Evolutionary conservation across 2,329 filamentous ascomycete genomes (phyloP).

Genomic region (Cryoendolithus antarcticus): DNA sequence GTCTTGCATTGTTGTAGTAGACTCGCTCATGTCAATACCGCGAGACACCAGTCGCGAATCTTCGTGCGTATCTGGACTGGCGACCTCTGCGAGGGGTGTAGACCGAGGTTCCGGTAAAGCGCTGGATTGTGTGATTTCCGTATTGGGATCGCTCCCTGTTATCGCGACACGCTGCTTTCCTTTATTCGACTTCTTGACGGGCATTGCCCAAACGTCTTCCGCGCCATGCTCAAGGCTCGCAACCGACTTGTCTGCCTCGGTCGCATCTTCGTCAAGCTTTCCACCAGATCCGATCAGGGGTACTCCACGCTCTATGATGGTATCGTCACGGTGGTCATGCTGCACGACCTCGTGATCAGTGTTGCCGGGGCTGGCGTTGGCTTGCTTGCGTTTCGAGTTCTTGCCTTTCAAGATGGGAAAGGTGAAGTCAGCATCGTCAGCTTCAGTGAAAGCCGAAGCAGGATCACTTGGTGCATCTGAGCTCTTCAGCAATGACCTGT

Average conservation of each 20-base stretch:
- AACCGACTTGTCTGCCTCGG: too few relatives aligned
- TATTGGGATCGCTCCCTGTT: not conserved
- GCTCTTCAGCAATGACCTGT: slow-evolving; percentile 25
- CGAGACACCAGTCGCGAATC: too few relatives aligned
- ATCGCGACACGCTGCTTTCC: too few relatives aligned
- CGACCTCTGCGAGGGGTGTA: too few relatives aligned
- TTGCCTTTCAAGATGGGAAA: slow-evolving; percentile 29
- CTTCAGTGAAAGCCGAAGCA: slow-evolving; percentile 8
- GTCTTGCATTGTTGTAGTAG: too few relatives aligned
- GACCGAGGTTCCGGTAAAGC: too few relatives aligned
- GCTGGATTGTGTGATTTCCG: too few relatives aligned
- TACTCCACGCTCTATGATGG: too few relatives aligned
- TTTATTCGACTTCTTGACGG: slow-evolving; percentile 3
- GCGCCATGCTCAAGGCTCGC: not conserved
- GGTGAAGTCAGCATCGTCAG: slow-evolving; percentile 20
- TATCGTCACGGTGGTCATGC: not conserved
- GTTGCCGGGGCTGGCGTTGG: slow-evolving; percentile 6
- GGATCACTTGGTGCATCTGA: slow-evolving; percentile 21
- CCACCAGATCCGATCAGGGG: too few relatives aligned
- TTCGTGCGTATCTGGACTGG: too few relatives aligned
- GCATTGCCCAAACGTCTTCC: slow-evolving; percentile 4
- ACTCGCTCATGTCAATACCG: too few relatives aligned
- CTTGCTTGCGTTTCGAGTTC: slow-evolving; percentile 30
- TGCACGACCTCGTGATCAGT: not conserved
- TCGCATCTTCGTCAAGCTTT: too few relatives aligned